These are phyloP conservation scores for Plasmodium vivax DNA, from an alignment of 169 alveolate species.

Conservation along the genomic window DNA sequence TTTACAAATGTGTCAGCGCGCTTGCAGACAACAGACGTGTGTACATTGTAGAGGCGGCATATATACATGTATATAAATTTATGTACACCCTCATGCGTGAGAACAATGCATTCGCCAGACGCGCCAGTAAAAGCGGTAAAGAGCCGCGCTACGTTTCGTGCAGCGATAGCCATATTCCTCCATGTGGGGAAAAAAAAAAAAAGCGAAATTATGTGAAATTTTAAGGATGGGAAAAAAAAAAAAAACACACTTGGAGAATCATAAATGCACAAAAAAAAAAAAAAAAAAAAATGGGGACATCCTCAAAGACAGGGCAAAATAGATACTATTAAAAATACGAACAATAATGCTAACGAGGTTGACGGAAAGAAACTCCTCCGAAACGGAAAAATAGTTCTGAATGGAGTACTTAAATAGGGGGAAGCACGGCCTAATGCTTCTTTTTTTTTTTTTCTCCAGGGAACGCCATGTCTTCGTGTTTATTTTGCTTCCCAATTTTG, in stretches of 20 bases:
- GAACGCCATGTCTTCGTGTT: slow-evolving; percentile 19
- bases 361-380: neutral
- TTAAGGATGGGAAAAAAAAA: neutral
- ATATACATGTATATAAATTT: neutral
- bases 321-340: neutral
- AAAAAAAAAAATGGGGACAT: neutral
- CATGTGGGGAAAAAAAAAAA: neutral
- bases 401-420: neutral
- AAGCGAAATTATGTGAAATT: neutral
- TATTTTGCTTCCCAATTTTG: slow-evolving; percentile 1
- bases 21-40: neutral
- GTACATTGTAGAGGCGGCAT: neutral
- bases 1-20: neutral
- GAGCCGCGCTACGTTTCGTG: neutral
- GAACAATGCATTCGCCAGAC: neutral
- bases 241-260: slow-evolving; percentile 11
- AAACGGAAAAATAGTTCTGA: neutral
- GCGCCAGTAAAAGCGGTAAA: neutral
- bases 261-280: neutral
- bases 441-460: neutral
- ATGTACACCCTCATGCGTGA: neutral
- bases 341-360: neutral
- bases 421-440: neutral
- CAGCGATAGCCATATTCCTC: neutral
- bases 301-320: neutral